phyloP scores from a whole-genome alignment of 2,329 filamentous ascomycete genomes.

The Fusarium agapanthi region DNA sequence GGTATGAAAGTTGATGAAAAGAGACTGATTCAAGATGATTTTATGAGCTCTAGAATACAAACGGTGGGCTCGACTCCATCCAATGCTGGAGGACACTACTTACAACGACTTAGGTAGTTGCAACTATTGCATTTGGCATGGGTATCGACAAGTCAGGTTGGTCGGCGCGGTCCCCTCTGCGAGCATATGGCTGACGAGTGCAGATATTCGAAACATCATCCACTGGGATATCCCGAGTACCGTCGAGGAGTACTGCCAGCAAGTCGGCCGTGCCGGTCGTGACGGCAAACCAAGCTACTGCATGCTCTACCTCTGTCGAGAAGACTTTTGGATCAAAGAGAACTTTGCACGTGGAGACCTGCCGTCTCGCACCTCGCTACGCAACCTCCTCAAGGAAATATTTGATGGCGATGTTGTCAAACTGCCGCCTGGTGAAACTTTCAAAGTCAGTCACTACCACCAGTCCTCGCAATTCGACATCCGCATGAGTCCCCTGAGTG shows the following conservation, averaged over 20 bases:
- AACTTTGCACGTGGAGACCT: slow-evolving; percentile 68
- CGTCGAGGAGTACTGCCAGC: slow-evolving; percentile 66
- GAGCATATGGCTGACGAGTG: background rate
- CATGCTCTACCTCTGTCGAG: slow-evolving; percentile 64
- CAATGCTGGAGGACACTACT: background rate
- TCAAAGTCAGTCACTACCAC: slow-evolving; percentile 53
- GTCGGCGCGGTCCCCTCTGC: background rate
- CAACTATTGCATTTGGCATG: slow-evolving; percentile 69
- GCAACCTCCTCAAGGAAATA: slow-evolving; percentile 59
- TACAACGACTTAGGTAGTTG: slow-evolving; percentile 40
- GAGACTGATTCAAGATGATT: slow-evolving; percentile 58
- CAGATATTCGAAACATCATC: slow-evolving; percentile 62
- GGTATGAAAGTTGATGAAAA: slow-evolving; percentile 58
- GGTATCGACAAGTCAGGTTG: slow-evolving; percentile 62
- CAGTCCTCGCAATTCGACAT: slow-evolving; percentile 64
- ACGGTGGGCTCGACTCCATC: slow-evolving; percentile 34
- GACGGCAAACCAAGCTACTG: slow-evolving; percentile 64
- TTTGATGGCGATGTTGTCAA: slow-evolving; percentile 50
- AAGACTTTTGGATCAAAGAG: slow-evolving; percentile 67
- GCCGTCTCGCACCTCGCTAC: slow-evolving; percentile 61
- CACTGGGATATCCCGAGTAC: slow-evolving; percentile 62
- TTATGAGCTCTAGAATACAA: slow-evolving; percentile 56
- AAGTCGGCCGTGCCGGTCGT: slow-evolving; percentile 64
- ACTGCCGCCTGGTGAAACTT: slow-evolving; percentile 26
- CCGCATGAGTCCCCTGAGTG: slow-evolving; percentile 56